Conservation (phyloP, 2,329 filamentous ascomycete genomes). For the Parascedosporium putredinis region DNA sequence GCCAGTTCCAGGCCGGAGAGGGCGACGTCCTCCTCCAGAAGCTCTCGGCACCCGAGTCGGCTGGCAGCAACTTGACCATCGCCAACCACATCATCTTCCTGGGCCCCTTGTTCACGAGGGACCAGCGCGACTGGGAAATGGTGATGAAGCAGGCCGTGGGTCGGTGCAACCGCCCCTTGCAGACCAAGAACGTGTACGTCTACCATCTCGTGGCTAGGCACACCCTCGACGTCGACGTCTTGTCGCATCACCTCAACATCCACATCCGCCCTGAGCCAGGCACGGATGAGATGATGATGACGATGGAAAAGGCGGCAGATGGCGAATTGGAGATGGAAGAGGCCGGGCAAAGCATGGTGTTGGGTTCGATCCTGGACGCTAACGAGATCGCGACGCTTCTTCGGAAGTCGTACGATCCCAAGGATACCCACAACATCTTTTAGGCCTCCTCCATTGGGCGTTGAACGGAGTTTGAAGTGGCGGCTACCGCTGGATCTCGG, state of each 20-base stretch:
- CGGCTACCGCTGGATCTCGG: too few species aligned
- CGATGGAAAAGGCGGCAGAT: not conserved
- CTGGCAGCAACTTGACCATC: constrained; percentile 29
- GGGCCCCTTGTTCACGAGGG: constrained; percentile 20
- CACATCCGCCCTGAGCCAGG: not conserved
- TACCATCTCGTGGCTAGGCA: constrained; percentile 28
- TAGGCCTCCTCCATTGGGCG: too few species aligned
- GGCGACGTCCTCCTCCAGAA: constrained; percentile 23
- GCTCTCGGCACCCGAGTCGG: constrained; percentile 26
- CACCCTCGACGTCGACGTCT: constrained; percentile 30
- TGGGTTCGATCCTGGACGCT: not conserved
- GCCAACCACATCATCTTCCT: constrained; percentile 33
- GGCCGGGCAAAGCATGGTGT: not conserved
- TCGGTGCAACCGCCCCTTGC: constrained; percentile 27
- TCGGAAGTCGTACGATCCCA: not conserved
- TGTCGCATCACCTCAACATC: constrained; percentile 16
- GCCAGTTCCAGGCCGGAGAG: constrained; percentile 8
- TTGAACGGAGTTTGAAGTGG: too few species aligned
- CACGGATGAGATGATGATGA: not conserved
- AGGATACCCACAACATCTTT: not conserved
- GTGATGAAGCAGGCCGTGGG: constrained; percentile 30
- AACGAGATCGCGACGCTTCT: not conserved
- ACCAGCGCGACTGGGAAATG: constrained; percentile 22
- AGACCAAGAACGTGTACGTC: constrained; percentile 25
- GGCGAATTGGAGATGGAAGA: not conserved